phyloP scores from a whole-genome alignment of 2,329 filamentous ascomycete genomes.

The Mariannaea sp. region DNA sequence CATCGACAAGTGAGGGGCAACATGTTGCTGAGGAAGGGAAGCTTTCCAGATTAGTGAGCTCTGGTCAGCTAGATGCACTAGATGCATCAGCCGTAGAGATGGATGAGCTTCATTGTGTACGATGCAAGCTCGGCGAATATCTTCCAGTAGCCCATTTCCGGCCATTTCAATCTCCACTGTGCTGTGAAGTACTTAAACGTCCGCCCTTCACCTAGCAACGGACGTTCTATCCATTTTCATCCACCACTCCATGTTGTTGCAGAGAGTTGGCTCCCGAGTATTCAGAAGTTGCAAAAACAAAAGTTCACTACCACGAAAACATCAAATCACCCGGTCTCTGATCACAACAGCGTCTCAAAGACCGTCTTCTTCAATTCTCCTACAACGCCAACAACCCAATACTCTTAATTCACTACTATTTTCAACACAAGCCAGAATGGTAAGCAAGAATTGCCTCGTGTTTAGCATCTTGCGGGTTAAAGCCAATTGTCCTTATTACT shows the following conservation, averaged over 20 bases:
- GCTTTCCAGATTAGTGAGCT: too few relatives aligned
- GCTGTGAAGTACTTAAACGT: too few relatives aligned
- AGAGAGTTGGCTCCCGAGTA: slow-evolving; percentile 26
- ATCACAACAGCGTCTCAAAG: slow-evolving; percentile 15
- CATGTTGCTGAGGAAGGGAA: too few relatives aligned
- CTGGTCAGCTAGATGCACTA: too few relatives aligned
- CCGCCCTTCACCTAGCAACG: slow-evolving; percentile 4
- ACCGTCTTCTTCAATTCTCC: slow-evolving; percentile 3
- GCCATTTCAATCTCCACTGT: not conserved
- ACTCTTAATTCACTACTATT: not conserved
- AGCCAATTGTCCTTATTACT: too few relatives aligned
- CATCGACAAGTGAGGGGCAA: too few relatives aligned
- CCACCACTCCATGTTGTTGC: slow-evolving; percentile 26
- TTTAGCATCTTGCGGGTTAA: not conserved
- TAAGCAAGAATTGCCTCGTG: slow-evolving; percentile 9
- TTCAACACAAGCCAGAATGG: slow-evolving; percentile 34
- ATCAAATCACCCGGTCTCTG: slow-evolving; percentile 18
- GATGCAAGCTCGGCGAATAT: too few relatives aligned
- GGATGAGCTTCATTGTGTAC: too few relatives aligned
- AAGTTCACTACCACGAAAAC: slow-evolving; percentile 3
- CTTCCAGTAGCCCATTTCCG: too few relatives aligned
- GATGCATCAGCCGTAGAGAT: too few relatives aligned
- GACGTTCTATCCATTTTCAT: slow-evolving; percentile 4
- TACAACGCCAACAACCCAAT: too few relatives aligned
- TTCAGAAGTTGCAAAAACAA: slow-evolving; percentile 22